Percentiles rank a stretch among this genome's conserved stretches.
Conservation (phyloP, 2,329 filamentous ascomycete species). For the Penicillium sp. region DNA sequence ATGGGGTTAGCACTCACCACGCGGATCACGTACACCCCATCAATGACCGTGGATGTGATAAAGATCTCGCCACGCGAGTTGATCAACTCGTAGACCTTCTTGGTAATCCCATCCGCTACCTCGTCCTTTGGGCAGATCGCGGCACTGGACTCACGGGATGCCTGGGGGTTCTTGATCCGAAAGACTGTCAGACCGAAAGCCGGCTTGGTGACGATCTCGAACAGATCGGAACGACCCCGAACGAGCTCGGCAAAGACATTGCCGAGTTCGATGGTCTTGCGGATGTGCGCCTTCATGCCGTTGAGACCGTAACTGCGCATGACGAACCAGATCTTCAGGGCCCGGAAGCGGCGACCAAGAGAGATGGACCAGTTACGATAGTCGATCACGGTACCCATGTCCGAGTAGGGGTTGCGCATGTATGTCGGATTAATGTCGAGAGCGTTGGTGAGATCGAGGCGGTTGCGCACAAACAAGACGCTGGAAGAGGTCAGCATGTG, state of each 20-base stretch:
- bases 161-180: conserved; percentile 50
- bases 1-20: conserved; percentile 69
- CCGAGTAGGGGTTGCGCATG: conserved; percentile 74
- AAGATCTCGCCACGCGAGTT: conserved; percentile 74
- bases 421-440: conserved; percentile 76
- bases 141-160: conserved; percentile 11
- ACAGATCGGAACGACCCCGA: conserved; percentile 60
- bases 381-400: conserved; percentile 81
- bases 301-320: conserved; percentile 73
- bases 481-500: conserved; percentile 47
- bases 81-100: conserved; percentile 68
- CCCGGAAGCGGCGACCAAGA: conserved; percentile 79
- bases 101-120: conserved; percentile 63
- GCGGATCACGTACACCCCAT: conserved; percentile 70
- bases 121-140: conserved; percentile 39
- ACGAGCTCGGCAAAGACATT: conserved; percentile 64
- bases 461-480: conserved; percentile 71
- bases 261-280: conserved; percentile 64
- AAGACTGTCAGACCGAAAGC: conserved; percentile 77
- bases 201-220: conserved; percentile 69
- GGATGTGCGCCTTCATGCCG: conserved; percentile 70
- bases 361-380: conserved; percentile 98
- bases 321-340: conserved; percentile 94
- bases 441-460: conserved; percentile 71
- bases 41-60: conserved; percentile 71